Base-by-base conservation (phyloP, 495 filamentous ascomycete species). In the Aspergillus leporis region DNA sequence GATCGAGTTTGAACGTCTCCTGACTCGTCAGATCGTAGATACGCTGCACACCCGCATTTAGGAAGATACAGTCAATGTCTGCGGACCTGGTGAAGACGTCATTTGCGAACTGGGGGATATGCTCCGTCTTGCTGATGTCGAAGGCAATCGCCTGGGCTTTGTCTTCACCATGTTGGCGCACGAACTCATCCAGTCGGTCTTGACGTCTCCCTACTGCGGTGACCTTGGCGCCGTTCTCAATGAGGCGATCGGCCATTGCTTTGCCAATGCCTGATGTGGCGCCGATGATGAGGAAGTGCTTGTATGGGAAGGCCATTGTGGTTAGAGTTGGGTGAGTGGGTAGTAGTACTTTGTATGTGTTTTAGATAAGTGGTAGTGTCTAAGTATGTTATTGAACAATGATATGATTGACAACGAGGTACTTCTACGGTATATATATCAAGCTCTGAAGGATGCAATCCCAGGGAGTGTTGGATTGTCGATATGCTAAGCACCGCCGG, bases 201-300 rank as follows among this genome's bases (percentile, higher is more conserved):
- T 86, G 76, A 19, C 88, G 80, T 4, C 89, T 78, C 8, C 88
- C 89, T 23, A 86, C 80, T 9, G 79, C 83, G 9, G 89, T 85
- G 12, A 90, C 84, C 58, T 79, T 78, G 68, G 78, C 75, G 32
- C 86, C 87, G 36, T 78, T 77, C 18, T 79, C 71, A 18, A 91
- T 73, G 61, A 91, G 71, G 46, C 81, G 82, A 53, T 83, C 81
- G 2, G 88, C 85, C 49, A 91, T 71, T 2, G 83, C 88, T 9
- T 70, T 65, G 50, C 89, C 88, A 49, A 91, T 90, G 59, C 88
- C 88, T 19, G 81, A 79, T 7, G 87, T 90, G 12, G 86, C 87
- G 21, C 89, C 88, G 56, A 89, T 73, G 56, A 90, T 62, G 50
- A 91, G 85, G 34, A 90, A 81, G 59, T 81, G 86, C 58, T 86